Base-by-base conservation (phyloP, 768 basidiomycete genomes). In the Austroboletus eburneus region DNA sequence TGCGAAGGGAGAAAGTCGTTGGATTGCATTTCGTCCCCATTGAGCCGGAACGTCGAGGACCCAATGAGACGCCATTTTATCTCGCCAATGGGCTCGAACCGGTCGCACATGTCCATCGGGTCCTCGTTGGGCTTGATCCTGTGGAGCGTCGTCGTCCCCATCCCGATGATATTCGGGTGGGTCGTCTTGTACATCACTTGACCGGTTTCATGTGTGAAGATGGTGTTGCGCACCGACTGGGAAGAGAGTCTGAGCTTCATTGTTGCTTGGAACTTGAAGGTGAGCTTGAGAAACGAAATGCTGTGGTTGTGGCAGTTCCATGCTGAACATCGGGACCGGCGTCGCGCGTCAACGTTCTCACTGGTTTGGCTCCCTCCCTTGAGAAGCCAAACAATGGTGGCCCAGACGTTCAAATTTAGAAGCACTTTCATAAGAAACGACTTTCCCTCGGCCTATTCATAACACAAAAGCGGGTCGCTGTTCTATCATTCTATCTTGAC, bases 61-160 rank as follows among this genome's bases (percentile, higher is more conserved):
- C 45, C 47, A 9, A 65, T 13, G 2, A 49, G 6, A 7, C 42
- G 59, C 64, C 66, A 69, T 13, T 68, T 61, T 12, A 73, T 68
- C 39, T 62, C 58, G 7, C 61, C 72, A 29, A 68, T 54, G 6
- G 53, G 0, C 27, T 56, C 57, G 43, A 67, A 68, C 10, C 49
- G 53, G 43, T 63, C 65, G 0, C 21, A 56, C 58, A 61, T 57
- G 22, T 62, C 56, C 38, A 14, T 33, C 2, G 43, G 53, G 10
- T 55, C 49, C 2, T 25, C 32, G 18, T 54, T 63, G 2, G 54
- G 52, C 10, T 33, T 40, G 34, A 63, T 45, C 17, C 58, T 64
- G 3, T 46, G 38, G 34, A 66, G 30, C 3, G 49, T 61, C 17
- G 65, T 61, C 38, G 43, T 29, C n/a, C n/a, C 7, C 29, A 13